Evolutionary conservation across 108 stramenopile species (phyloP).

Genomic region (Stephanodiscus minutulus): DNA sequence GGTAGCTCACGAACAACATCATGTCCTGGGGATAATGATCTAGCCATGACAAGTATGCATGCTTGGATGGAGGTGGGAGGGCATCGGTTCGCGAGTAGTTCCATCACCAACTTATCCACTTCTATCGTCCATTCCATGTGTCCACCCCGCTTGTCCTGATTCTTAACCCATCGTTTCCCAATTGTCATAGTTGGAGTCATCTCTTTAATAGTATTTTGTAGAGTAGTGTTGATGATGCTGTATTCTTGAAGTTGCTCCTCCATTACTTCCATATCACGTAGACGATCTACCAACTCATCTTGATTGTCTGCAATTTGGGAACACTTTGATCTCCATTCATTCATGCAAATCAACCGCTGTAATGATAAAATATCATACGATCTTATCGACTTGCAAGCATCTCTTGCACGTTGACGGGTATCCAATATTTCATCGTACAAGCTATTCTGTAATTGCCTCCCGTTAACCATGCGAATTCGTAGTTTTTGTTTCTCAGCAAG

Average conservation of each 20-base stretch:
- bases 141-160: neutral
- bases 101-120: conserved; percentile 21
- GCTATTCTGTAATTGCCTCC: no score
- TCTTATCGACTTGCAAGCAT: no score
- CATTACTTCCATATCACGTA: conserved; percentile 3
- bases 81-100: conserved; percentile 10
- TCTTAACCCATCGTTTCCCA: no score
- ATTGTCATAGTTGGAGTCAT: no score
- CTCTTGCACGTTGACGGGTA: no score
- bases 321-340: conserved; percentile 1
- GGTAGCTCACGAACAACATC: neutral
- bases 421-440: no score
- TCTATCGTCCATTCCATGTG: conserved; percentile 16
- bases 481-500: no score
- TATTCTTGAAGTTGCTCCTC: conserved; percentile 2
- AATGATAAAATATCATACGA: no score
- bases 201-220: neutral
- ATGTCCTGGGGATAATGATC: no score
- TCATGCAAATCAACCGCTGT: neutral
- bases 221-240: neutral
- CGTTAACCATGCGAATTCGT: no score
- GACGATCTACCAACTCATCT: conserved; percentile 1
- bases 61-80: conserved; percentile 18
- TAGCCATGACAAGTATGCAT: neutral
- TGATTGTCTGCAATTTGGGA: conserved; percentile 1